Percentiles rank a stretch among this genome's conserved stretches.
These are phyloP conservation scores for Gnaphalium uliginosum DNA, from an alignment of 129 eudicot genomes.

Conservation along the genomic window DNA sequence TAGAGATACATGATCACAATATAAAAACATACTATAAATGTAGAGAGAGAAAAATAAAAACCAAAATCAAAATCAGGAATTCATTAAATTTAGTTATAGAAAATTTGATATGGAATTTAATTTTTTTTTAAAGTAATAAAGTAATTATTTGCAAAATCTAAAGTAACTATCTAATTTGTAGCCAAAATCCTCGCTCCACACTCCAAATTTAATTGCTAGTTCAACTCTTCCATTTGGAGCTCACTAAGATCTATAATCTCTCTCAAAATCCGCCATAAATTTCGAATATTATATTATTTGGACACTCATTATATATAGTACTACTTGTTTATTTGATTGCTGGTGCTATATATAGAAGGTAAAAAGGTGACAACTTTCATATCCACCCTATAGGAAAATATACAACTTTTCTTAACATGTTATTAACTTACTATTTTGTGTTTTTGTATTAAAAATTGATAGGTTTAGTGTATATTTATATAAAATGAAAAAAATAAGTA, in stretches of 20 bases:
- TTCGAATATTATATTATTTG: slow-evolving; percentile 4
- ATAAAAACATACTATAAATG: slow-evolving; percentile 22
- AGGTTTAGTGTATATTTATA: no score
- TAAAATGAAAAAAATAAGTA: no score
- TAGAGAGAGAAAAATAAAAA: slow-evolving; percentile 21
- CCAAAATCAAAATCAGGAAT: slow-evolving; percentile 14
- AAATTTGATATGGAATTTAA: slow-evolving; percentile 3
- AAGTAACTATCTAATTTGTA: slow-evolving; percentile 51
- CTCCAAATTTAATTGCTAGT: slow-evolving; percentile 39
- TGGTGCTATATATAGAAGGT: slow-evolving; percentile 17
- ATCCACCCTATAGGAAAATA: not conserved
- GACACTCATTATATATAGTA: not conserved
- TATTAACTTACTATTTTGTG: no score
- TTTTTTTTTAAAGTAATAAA: not conserved
- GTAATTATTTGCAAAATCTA: slow-evolving; percentile 53
- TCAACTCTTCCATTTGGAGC: slow-evolving; percentile 51
- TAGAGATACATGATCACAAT: slow-evolving; percentile 15
- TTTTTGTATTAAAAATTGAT: no score
- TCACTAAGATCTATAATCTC: slow-evolving; percentile 15
- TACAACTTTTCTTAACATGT: no score
- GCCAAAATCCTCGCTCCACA: slow-evolving; percentile 84
- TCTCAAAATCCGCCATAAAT: slow-evolving; percentile 17
- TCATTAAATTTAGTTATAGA: not conserved
- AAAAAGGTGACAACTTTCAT: slow-evolving; percentile 23
- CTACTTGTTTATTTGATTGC: slow-evolving; percentile 14